phyloP scores from a whole-genome alignment of 73 alveolate species.

The Stentor coeruleus region DNA sequence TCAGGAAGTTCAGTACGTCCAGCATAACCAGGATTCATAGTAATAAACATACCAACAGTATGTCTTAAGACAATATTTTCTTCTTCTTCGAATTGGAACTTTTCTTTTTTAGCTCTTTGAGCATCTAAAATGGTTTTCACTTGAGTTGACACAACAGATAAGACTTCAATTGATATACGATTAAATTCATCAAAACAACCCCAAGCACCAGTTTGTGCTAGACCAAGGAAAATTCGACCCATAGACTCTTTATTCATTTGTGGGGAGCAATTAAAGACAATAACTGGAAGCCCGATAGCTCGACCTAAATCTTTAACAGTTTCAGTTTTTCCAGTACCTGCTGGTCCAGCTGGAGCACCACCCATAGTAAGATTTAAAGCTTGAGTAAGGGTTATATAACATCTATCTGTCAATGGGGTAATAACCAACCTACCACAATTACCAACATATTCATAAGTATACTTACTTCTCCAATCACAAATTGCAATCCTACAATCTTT shows the following conservation, averaged over 20 bases:
- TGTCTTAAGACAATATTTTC: slow-evolving; percentile 88
- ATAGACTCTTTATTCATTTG: slow-evolving; percentile 97
- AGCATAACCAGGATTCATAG: slow-evolving; percentile 99
- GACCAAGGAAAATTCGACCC: slow-evolving; percentile 99
- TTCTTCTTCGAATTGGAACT: slow-evolving; percentile 80
- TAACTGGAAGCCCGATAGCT: slow-evolving; percentile 97
- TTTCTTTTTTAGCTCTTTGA: slow-evolving; percentile 76
- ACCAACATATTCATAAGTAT: slow-evolving; percentile 99
- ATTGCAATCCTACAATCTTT: slow-evolving; percentile 94
- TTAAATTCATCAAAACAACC: slow-evolving; percentile 99
- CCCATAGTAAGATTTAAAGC: slow-evolving; percentile 98
- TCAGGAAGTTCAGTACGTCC: slow-evolving; percentile 99
- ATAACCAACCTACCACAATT: slow-evolving; percentile 98
- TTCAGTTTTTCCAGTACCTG: slow-evolving; percentile 80
- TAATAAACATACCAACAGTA: slow-evolving; percentile 98
- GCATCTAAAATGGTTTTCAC: slow-evolving; percentile 96
- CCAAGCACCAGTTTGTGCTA: slow-evolving; percentile 99
- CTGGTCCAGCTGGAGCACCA: slow-evolving; percentile 99
- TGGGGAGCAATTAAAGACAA: slow-evolving; percentile 99
- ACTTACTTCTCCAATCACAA: slow-evolving; percentile 97
- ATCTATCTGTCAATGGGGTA: slow-evolving; percentile 99
- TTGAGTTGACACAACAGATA: slow-evolving; percentile 98
- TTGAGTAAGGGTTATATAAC: slow-evolving; percentile 99
- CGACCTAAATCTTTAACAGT: slow-evolving; percentile 94
- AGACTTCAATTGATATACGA: slow-evolving; percentile 98